Conservation (phyloP, 1,139 yeast species). For the Schizosaccharomyces versatilis region DNA sequence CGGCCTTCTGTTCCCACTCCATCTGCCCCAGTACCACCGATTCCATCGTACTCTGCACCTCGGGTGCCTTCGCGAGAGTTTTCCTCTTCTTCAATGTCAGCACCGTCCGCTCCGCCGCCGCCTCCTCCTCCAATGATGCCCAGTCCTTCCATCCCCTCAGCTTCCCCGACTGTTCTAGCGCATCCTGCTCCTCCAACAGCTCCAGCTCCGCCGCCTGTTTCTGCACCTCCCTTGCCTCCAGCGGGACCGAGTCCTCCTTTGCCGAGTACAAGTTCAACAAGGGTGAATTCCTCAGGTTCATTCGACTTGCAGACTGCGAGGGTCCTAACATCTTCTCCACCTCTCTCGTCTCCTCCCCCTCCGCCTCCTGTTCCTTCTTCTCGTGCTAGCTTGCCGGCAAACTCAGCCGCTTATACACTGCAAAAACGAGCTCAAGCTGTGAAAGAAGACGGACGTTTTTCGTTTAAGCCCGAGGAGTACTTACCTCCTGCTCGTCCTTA, state of each 20-base stretch:
- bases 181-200: slow-evolving; percentile 12
- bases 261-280: slow-evolving; percentile 12
- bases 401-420: slow-evolving; percentile 13
- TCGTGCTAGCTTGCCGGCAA: slow-evolving; percentile 1
- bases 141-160: no score
- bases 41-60: slow-evolving; percentile 6
- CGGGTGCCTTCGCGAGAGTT: slow-evolving; percentile 7
- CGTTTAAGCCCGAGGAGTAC: slow-evolving; percentile 40
- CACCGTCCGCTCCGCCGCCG: slow-evolving; percentile 16
- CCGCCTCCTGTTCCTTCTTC: slow-evolving; percentile 10
- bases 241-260: slow-evolving; percentile 11
- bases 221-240: slow-evolving; percentile 12
- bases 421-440: neutral
- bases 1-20: slow-evolving; percentile 13
- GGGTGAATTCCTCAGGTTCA: neutral
- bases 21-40: slow-evolving; percentile 7
- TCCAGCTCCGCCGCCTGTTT: slow-evolving; percentile 14
- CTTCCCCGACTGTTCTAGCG: slow-evolving; percentile 14
- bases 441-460: neutral
- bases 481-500: slow-evolving; percentile 75
- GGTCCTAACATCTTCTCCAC: slow-evolving; percentile 12
- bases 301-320: neutral
- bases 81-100: slow-evolving; percentile 6
- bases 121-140: slow-evolving; percentile 15
- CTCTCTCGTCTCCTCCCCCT: slow-evolving; percentile 14